A percentile compares a stretch with the other conserved stretches of the same genome.
Evolutionary conservation across 2,329 filamentous ascomycete species (phyloP).

Genomic region (Pseudogymnoascus sp.): DNA sequence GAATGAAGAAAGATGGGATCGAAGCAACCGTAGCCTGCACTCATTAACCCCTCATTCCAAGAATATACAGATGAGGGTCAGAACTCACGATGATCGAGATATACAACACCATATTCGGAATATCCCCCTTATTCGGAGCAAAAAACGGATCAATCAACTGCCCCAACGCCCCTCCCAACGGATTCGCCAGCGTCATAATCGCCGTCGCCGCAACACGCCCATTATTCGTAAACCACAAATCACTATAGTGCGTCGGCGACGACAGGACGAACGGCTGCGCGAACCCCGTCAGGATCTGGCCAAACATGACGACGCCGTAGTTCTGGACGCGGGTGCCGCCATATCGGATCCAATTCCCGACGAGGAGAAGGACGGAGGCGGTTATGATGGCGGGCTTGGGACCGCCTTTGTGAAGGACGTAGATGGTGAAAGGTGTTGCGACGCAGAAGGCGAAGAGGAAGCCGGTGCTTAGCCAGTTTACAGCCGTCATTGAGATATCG

Average conservation of each 20-base stretch:
- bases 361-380: slow-evolving; percentile 65
- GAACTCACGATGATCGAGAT: slow-evolving; percentile 69
- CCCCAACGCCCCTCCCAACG: slow-evolving; percentile 80
- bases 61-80: neutral
- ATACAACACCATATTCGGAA: slow-evolving; percentile 80
- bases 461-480: slow-evolving; percentile 89
- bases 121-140: slow-evolving; percentile 52
- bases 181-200: slow-evolving; percentile 77
- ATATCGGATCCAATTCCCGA: slow-evolving; percentile 90
- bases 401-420: slow-evolving; percentile 67
- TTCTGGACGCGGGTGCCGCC: slow-evolving; percentile 55
- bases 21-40: slow-evolving; percentile 55
- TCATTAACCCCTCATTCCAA: slow-evolving; percentile 16
- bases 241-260: slow-evolving; percentile 84
- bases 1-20: slow-evolving; percentile 77
- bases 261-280: slow-evolving; percentile 88
- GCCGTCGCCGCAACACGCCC: slow-evolving; percentile 86
- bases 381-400: slow-evolving; percentile 71
- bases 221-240: slow-evolving; percentile 84
- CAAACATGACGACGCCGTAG: slow-evolving; percentile 78
- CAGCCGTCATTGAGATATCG: slow-evolving; percentile 61
- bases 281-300: slow-evolving; percentile 83
- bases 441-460: slow-evolving; percentile 81
- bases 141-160: slow-evolving; percentile 80
- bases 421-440: slow-evolving; percentile 67